Percentiles rank a stretch among this genome's conserved stretches.
phyloP scores from a whole-genome alignment of 257 asterid species.

The Solanum sitiens region DNA sequence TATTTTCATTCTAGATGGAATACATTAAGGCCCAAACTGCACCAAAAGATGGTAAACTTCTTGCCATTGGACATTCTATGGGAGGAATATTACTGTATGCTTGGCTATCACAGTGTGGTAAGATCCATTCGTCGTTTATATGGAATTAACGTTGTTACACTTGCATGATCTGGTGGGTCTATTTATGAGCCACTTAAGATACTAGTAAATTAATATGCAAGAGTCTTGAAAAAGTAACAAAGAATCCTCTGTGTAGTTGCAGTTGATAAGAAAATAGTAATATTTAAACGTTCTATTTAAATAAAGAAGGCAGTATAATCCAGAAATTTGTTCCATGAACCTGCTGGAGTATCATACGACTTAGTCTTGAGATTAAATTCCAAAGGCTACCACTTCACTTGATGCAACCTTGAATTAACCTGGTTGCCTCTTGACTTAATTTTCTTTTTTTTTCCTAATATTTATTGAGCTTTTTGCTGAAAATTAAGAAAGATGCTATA shows the following conservation, averaged over 20 bases:
- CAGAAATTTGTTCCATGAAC: not conserved
- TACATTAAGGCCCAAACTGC: constrained; percentile 60
- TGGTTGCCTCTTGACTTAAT: not conserved
- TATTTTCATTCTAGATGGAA: constrained; percentile 48
- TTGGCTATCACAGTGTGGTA: constrained; percentile 77
- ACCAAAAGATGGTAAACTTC: constrained; percentile 79
- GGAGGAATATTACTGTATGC: constrained; percentile 95
- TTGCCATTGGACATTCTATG: constrained; percentile 96
- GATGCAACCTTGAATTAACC: not conserved
- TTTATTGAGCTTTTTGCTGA: not conserved
- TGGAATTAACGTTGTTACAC: not conserved
- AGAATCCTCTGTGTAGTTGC: not conserved
- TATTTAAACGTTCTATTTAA: not conserved
- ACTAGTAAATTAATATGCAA: not conserved
- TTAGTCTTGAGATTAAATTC: not conserved
- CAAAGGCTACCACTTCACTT: not conserved
- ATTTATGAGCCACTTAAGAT: not conserved
- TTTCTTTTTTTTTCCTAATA: not conserved
- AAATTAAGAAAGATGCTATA: not conserved
- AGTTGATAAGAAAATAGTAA: not conserved
- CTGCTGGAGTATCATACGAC: not conserved
- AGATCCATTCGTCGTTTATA: constrained; percentile 6
- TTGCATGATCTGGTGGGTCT: not conserved
- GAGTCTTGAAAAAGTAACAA: not conserved
- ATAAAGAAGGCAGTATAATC: not conserved